Percentiles rank a stretch among this genome's conserved stretches.
Evolutionary conservation across 306 rosid species (phyloP).

Genomic region (Acacia crassicarpa): DNA sequence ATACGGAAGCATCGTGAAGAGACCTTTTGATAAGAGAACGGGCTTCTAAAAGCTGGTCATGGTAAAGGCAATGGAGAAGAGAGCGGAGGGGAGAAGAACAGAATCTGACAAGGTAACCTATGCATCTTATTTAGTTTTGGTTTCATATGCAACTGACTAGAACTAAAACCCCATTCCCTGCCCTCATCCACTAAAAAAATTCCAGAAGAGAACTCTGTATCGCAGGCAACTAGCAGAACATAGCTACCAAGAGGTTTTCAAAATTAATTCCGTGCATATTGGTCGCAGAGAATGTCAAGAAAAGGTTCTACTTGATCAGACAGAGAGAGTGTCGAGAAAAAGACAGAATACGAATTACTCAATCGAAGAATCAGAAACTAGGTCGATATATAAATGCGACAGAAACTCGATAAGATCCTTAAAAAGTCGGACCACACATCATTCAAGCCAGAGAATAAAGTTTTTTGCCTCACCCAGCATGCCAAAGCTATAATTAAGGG

Average conservation of each 20-base stretch:
- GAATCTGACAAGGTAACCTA: not conserved
- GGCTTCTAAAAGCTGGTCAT: not conserved
- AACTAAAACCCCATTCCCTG: constrained; percentile 3
- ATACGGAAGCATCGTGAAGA: not conserved
- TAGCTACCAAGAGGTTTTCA: not conserved
- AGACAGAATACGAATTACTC: not conserved
- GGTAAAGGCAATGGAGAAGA: not conserved
- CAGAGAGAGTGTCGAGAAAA: not conserved
- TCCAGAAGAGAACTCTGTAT: not conserved
- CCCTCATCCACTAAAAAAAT: not conserved
- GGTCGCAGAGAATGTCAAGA: not conserved
- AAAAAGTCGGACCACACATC: constrained; percentile 10
- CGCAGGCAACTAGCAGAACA: not conserved
- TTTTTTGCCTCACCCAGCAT: not conserved
- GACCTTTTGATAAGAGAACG: not conserved
- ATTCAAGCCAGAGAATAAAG: constrained; percentile 22
- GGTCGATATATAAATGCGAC: not conserved
- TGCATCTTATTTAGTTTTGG: not conserved
- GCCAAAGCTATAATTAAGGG: constrained; percentile 24
- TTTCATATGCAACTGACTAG: not conserved
- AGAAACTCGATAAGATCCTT: constrained; percentile 10
- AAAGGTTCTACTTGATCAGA: not conserved
- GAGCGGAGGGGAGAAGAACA: not conserved
- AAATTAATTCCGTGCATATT: not conserved
- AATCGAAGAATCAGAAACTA: not conserved